Percentiles rank a stretch among this genome's conserved stretches.
These are phyloP conservation scores for Calvatia gigantea DNA, from an alignment of 768 basidiomycete genomes.

Conservation along the genomic window DNA sequence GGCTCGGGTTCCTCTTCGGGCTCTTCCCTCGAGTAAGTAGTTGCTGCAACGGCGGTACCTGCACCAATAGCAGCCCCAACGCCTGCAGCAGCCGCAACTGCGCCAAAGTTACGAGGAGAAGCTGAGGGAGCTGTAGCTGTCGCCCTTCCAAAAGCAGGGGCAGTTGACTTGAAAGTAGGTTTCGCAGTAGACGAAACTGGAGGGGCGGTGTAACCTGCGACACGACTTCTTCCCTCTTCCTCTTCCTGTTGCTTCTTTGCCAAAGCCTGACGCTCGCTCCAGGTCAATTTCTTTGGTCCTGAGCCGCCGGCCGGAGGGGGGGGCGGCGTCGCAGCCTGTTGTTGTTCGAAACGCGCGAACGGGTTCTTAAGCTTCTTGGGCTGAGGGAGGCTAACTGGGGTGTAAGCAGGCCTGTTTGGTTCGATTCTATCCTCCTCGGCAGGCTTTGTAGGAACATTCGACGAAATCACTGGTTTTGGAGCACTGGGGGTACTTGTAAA, in stretches of 20 bases:
- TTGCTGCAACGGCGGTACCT: slow-evolving; percentile 23
- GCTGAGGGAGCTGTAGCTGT: slow-evolving; percentile 32
- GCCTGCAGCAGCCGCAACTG: slow-evolving; percentile 28
- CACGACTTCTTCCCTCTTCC: slow-evolving; percentile 64
- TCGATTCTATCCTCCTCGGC: slow-evolving; percentile 79
- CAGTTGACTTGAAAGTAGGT: slow-evolving; percentile 40
- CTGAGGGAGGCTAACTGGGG: slow-evolving; percentile 77
- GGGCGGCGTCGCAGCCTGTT: slow-evolving; percentile 27
- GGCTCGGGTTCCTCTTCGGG: slow-evolving; percentile 22
- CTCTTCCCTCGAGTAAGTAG: slow-evolving; percentile 25
- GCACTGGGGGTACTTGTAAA: slow-evolving; percentile 24
- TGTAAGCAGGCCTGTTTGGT: slow-evolving; percentile 85
- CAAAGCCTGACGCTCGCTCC: slow-evolving; percentile 91
- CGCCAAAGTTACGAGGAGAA: slow-evolving; percentile 42
- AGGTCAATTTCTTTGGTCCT: slow-evolving; percentile 78
- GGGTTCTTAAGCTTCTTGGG: slow-evolving; percentile 89
- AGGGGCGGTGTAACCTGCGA: slow-evolving; percentile 41
- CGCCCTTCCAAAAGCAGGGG: slow-evolving; percentile 45
- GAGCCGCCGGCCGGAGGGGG: slow-evolving; percentile 18
- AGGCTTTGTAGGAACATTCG: slow-evolving; percentile 60
- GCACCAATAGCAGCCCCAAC: slow-evolving; percentile 30
- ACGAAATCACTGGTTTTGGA: slow-evolving; percentile 36
- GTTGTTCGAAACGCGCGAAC: slow-evolving; percentile 60
- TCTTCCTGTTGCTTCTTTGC: slow-evolving; percentile 85
- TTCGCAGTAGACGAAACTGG: slow-evolving; percentile 29